phyloP scores from a whole-genome alignment of 2,329 filamentous ascomycete species.

The Talaromyces amestolkiae region DNA sequence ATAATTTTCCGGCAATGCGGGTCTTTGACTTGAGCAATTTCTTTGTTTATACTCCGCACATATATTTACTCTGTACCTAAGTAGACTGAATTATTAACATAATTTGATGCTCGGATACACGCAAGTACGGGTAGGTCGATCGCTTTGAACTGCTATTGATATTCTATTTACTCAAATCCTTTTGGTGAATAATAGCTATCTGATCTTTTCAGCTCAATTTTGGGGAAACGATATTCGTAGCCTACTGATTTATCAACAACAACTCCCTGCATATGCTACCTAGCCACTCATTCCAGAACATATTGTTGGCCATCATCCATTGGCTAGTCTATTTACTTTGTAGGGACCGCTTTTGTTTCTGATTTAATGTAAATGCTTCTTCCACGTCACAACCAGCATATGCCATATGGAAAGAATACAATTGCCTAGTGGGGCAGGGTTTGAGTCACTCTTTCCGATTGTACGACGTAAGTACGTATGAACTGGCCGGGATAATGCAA shows the following conservation, averaged over 20 bases:
- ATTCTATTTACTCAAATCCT: no score
- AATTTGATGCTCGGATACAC: neutral
- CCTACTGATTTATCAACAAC: neutral
- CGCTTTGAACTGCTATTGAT: neutral
- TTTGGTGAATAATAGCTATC: neutral
- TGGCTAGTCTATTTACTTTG: neutral
- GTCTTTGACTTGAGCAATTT: neutral
- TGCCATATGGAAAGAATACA: neutral
- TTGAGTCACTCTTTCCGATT: neutral
- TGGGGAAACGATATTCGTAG: neutral
- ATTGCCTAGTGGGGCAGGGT: neutral
- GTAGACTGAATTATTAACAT: neutral
- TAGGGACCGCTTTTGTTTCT: neutral
- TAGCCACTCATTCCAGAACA: neutral
- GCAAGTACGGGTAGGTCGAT: neutral
- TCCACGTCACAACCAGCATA: neutral
- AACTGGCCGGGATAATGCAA: neutral
- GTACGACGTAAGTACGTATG: neutral
- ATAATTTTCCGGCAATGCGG: neutral
- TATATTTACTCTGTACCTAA: neutral
- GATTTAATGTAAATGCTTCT: neutral
- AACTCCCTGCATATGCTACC: neutral
- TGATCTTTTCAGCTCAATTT: neutral
- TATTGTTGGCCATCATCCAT: neutral
- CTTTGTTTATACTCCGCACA: neutral